Base-by-base conservation (phyloP, 805 yeast genomes). In the Candida vaughaniae region DNA sequence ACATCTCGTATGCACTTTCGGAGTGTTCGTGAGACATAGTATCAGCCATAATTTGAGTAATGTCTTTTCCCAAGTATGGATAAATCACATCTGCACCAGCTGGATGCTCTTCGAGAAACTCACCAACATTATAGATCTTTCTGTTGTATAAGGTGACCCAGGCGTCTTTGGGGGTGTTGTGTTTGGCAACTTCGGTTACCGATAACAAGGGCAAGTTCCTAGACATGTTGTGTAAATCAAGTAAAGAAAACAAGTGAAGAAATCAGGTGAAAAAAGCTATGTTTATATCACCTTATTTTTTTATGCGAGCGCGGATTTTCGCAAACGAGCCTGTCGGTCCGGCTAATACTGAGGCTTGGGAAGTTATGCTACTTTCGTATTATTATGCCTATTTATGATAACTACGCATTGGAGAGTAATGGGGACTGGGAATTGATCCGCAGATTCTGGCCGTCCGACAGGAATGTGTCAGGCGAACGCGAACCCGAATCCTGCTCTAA, bases 121-220 rank as follows among this genome's bases (percentile, higher is more conserved):
- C 69, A 1, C 95, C 83, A 33, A 91, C 91, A 55, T 91, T 81
- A 58, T 90, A 91, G 25, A 91, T 79, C 50, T 85, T 87, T 54
- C 96, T 73, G 55, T 83, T 60, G 62, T 82, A 78, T 14, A 90
- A 64, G 2, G 95, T 77, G 37, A 90, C 95, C 90, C 91, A 85
- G 45, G 91, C 80, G 43, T 82, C 82, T 10, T 66, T 56, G 16
- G 60, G 58, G 17, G 67, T 59, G 51, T 62, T 71, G 58, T 85
- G 95, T 20, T 57, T 51, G 9, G 62, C 66, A 11, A 89, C 71
- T 39, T 77, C 75, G 1, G 62, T 47, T 35, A 61, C 57, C 3
- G 95, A 71, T 46, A 81, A 53, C 35, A 88, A 65, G 10, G 95
- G 95, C 17, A 86, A 62, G 36, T 46, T 55, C 38, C 39, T 48